Percentiles rank a stretch among this genome's conserved stretches.
phyloP scores from a whole-genome alignment of 257 asterid genomes.

The Salvia hispanica region DNA sequence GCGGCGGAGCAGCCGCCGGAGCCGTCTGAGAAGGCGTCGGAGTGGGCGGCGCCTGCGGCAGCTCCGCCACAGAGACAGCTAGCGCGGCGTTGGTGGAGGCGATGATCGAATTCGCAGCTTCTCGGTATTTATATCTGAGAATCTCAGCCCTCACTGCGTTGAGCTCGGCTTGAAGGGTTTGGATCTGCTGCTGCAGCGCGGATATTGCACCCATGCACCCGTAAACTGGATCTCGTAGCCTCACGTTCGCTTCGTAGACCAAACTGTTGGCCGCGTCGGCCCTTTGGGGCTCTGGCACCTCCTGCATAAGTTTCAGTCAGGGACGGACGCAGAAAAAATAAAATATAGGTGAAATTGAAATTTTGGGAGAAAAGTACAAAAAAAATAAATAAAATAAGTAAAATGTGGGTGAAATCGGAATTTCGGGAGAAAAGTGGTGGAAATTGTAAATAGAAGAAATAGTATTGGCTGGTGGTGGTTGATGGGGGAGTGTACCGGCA shows the following conservation, averaged over 20 bases:
- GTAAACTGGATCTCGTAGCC: constrained; percentile 85
- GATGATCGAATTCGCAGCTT: constrained; percentile 65
- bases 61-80: constrained; percentile 58
- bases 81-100: constrained; percentile 58
- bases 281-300: constrained; percentile 72
- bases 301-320: constrained; percentile 38
- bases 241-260: constrained; percentile 86
- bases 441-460: no score
- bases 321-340: no score
- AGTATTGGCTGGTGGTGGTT: no score
- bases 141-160: constrained; percentile 74
- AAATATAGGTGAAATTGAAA: no score
- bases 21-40: constrained; percentile 54
- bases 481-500: no score
- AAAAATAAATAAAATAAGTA: no score
- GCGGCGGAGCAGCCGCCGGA: constrained; percentile 33
- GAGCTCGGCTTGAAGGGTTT: constrained; percentile 69
- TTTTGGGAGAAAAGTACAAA: no score
- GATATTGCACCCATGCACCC: constrained; percentile 99
- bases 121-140: constrained; percentile 67
- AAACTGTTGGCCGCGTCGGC: constrained; percentile 90
- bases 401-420: no score
- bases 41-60: constrained; percentile 74
- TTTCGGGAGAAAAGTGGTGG: no score
- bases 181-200: constrained; percentile 76